Conservation (phyloP, 2,329 filamentous ascomycete species). For the Trichophyton verrucosum region DNA sequence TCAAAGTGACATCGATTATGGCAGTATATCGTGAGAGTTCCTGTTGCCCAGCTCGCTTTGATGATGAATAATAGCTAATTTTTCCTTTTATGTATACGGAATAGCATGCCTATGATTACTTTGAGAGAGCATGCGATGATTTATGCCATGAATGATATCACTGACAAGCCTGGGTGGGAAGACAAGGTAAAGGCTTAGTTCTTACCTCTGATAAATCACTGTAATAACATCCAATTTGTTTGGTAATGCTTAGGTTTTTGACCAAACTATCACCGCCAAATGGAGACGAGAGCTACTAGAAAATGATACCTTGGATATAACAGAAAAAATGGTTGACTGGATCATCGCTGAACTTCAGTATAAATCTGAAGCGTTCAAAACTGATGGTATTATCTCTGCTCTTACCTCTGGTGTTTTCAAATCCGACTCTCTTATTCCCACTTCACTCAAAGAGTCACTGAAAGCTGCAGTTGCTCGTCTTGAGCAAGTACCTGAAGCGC, state of each 20-base stretch:
- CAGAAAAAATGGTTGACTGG: constrained; percentile 26
- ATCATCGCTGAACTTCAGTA: constrained; percentile 38
- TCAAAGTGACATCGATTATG: neutral
- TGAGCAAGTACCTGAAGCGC: constrained; percentile 40
- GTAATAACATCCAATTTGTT: neutral
- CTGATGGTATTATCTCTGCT: constrained; percentile 31
- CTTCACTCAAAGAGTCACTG: constrained; percentile 33
- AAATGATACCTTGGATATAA: constrained; percentile 18
- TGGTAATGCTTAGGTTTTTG: constrained; percentile 19
- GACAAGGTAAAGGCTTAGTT: constrained; percentile 22
- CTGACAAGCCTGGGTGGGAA: constrained; percentile 34
- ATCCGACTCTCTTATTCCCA: constrained; percentile 39
- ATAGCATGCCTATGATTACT: constrained; percentile 6
- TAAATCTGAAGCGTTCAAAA: constrained; percentile 34
- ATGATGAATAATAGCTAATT: neutral
- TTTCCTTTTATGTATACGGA: too few relatives aligned
- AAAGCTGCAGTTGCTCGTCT: constrained; percentile 37
- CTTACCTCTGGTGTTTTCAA: constrained; percentile 41
- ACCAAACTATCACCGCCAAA: constrained; percentile 23
- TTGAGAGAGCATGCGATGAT: constrained; percentile 32
- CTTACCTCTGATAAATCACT: neutral
- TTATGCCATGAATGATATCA: constrained; percentile 30
- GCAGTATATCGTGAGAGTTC: neutral
- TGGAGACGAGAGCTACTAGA: constrained; percentile 23
- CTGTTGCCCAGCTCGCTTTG: too few relatives aligned